Percentiles rank a stretch among this genome's conserved stretches.
phyloP scores from a whole-genome alignment of 164 flowering plant genomes.

The Cinnamomum micranthum region DNA sequence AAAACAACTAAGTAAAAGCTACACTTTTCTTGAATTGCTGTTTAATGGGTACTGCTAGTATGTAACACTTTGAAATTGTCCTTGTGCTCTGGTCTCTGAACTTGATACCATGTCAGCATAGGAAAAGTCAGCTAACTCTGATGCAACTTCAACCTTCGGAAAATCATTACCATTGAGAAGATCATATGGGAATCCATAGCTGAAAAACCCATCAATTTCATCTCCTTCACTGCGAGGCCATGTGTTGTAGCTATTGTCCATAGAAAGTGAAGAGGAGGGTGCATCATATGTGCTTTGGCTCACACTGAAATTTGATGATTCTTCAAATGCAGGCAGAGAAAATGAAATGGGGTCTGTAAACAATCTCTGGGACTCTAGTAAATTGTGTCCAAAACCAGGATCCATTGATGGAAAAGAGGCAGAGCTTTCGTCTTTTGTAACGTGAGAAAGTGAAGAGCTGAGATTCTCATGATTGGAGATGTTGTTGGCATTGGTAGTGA shows the following conservation, averaged over 20 bases:
- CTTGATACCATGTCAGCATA: not conserved
- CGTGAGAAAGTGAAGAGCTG: not conserved
- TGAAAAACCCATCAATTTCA: not conserved
- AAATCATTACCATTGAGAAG: not conserved
- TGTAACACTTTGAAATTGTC: conserved; percentile 5
- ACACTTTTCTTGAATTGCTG: not conserved
- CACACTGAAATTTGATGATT: not conserved
- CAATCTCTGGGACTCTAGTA: not conserved
- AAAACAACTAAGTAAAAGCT: not conserved
- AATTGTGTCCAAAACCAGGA: not conserved
- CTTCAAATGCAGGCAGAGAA: not conserved
- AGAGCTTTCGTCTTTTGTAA: not conserved
- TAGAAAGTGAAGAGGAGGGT: not conserved
- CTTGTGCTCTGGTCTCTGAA: not conserved
- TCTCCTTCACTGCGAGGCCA: not conserved
- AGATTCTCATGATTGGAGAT: not conserved
- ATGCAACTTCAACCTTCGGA: not conserved
- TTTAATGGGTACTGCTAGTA: not conserved
- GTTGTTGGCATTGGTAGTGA: not conserved
- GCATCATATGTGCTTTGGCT: not conserved
- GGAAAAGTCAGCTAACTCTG: not conserved
- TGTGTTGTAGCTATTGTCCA: not conserved
- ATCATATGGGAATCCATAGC: not conserved
- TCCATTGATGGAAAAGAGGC: not conserved
- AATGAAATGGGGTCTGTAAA: not conserved